Base-by-base conservation (phyloP, 352 stramenopile genomes). In the Phytophthora agathidicida region DNA sequence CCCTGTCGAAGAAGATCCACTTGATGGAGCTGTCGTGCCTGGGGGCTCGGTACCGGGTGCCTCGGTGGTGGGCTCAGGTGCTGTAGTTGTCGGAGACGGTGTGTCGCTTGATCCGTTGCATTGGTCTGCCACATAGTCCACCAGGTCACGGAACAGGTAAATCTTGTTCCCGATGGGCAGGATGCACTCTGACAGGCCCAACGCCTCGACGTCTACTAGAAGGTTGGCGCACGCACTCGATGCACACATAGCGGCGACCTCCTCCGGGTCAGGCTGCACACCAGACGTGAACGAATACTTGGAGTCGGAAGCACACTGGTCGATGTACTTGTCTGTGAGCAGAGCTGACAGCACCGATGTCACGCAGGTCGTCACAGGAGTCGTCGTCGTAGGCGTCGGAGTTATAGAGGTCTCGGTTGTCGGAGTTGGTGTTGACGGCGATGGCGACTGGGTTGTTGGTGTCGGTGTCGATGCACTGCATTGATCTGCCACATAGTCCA, bases 261-360 rank as follows among this genome's bases (percentile, higher is more conserved):
- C 50, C 19, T 56, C 46, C 2, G 44, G 14, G 19, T 55, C 45
- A 10, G 59, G 60, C 35, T 68, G 43, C 10, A 36, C 27, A 17
- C 60, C 60, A n/a, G 60, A 59, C 26, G 52, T 57, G 46, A 68
- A 63, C 28, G 51, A 28, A 35, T 74, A 74, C 3, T 60, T 54
- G 1, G 54, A 60, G 38, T 68, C 65, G 9, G 23, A 35, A 2
- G 43, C 30, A 28, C 65, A 74, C 33, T 67, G 49, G 10, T 53
- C 44, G 17, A 68, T 62, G 39, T 68, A 59, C 19, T 24, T 20
- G 27, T 68, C 31, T 1, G 52, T 68, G 22, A 64, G 60, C 28
- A 68, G 31, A 2, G 51, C 19, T 4, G 60, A 46, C 19, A 58
- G 32, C 7, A 52, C 35, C 8, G 13, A 33, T 0, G 52, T 68